Evolutionary conservation across 306 rosid species (phyloP), one percentile per base, ranked within the genome.

Genomic region (Gastrolobium villosum): DNA sequence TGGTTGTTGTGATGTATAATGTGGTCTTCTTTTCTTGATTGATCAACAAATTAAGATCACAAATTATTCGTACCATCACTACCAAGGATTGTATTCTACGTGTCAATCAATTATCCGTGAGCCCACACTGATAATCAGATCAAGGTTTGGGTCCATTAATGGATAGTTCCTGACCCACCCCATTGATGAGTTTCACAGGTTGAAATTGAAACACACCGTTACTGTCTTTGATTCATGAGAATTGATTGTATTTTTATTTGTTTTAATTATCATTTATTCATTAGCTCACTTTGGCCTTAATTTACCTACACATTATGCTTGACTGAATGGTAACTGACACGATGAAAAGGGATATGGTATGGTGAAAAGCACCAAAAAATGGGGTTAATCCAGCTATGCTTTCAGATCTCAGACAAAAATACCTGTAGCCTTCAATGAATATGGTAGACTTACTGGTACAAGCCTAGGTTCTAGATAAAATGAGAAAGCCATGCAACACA

Each of bases 171-270:
- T 79, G 86, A 50, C 89, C 89, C 86, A 84, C 85, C 44, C 67
- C 63, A 87, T 91, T 83, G 76, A 85, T 84, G 88, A 83, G 77
- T 34, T 75, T 88, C 91, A 82, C 88, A 86, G 72, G 76, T 67
- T 75, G 53, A 80, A 85, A 71, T 67, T 75, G 53, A 80, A 85
- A 71, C 78, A 72, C 83, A 76, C 76, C 87, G 61, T 76, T 54
- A 37, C 62, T 57, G 52, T 37, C 65, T 81, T 67, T 77, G 76
- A 79, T 80, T 80, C 73, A 80, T 82, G 54, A 82, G 74, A 85
- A 77, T 77, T 80, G 86, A 69, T 82, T 45, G 39, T 71, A 66
- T 87, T 65, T 43, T 41, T 59, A 69, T 76, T 66, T 77, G 64
- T 71, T 59, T 49, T 63, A 44, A 44, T 30, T 69, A 32, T 54